Conservation (phyloP, 257 asterid species). For the Penstemon barbatus region DNA sequence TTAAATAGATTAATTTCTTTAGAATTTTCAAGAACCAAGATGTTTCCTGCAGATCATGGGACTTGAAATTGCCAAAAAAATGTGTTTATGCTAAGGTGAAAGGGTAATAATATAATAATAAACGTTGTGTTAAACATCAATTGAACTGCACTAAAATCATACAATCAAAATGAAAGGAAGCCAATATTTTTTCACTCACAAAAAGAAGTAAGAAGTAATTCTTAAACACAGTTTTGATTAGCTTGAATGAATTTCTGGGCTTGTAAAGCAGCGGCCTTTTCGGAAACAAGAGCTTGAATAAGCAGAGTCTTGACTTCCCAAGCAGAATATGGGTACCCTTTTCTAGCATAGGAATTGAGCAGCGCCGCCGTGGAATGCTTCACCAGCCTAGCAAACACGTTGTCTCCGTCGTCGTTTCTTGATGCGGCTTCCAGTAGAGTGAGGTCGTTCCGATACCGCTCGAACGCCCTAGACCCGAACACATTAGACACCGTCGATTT, state of each 20-base stretch:
- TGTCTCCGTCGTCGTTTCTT: conserved; percentile 44
- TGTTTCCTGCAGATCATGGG: too few species aligned
- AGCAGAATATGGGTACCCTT: conserved; percentile 67
- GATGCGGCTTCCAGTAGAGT: conserved; percentile 71
- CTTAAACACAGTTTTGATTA: conserved; percentile 54
- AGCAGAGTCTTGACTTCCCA: conserved; percentile 90
- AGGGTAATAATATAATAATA: too few species aligned
- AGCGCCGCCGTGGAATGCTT: conserved; percentile 89
- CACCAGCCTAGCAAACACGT: conserved; percentile 49
- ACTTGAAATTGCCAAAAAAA: too few species aligned
- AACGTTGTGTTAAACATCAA: too few species aligned
- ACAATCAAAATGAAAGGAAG: too few species aligned
- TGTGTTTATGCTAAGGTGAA: too few species aligned
- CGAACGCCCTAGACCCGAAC: conserved; percentile 75
- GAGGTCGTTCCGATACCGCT: conserved; percentile 60
- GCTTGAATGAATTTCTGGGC: conserved; percentile 59
- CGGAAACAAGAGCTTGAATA: conserved; percentile 70
- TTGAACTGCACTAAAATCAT: too few species aligned
- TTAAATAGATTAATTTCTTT: too few species aligned
- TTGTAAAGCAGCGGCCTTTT: conserved; percentile 58
- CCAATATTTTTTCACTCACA: too few species aligned
- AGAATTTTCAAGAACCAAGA: too few species aligned
- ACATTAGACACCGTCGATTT: conserved; percentile 69
- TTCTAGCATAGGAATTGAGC: conserved; percentile 73
- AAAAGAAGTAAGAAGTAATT: too few species aligned